Conservation (phyloP, 2,329 filamentous ascomycete genomes). For the Claviceps pazoutovae region DNA sequence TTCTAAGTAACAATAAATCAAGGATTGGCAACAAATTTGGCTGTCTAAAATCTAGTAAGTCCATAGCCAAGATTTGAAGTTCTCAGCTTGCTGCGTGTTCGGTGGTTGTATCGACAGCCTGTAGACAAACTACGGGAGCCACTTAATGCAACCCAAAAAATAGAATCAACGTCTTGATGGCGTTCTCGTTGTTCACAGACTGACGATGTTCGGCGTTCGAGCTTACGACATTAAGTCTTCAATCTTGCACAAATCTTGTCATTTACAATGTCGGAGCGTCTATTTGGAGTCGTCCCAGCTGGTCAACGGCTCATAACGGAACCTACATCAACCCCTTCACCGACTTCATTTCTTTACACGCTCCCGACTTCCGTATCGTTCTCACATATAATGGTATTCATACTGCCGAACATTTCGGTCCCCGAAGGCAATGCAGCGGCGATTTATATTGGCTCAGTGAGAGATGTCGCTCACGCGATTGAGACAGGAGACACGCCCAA, state of each 20-base stretch:
- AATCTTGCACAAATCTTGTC: background rate
- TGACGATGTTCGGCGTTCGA: too few species aligned
- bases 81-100: too few species aligned
- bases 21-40: too few species aligned
- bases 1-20: too few species aligned
- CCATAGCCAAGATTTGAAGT: too few species aligned
- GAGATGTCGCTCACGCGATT: slow-evolving; percentile 25
- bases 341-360: slow-evolving; percentile 42
- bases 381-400: slow-evolving; percentile 76
- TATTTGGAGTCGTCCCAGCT: slow-evolving; percentile 47
- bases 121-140: too few species aligned
- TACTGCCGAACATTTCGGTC: slow-evolving; percentile 64
- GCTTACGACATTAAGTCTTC: too few species aligned
- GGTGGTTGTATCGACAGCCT: too few species aligned
- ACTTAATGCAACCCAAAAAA: too few species aligned
- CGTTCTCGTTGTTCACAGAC: too few species aligned
- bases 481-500: slow-evolving; percentile 32
- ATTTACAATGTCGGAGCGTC: slow-evolving; percentile 26
- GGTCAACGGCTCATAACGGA: slow-evolving; percentile 42
- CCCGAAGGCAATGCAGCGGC: slow-evolving; percentile 69
- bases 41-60: too few species aligned
- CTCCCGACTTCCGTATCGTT: slow-evolving; percentile 40
- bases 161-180: too few species aligned
- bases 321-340: slow-evolving; percentile 38
- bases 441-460: slow-evolving; percentile 62